phyloP scores from a whole-genome alignment of 1,284 basidiomycete species.

The Neolentinus lepideus region DNA sequence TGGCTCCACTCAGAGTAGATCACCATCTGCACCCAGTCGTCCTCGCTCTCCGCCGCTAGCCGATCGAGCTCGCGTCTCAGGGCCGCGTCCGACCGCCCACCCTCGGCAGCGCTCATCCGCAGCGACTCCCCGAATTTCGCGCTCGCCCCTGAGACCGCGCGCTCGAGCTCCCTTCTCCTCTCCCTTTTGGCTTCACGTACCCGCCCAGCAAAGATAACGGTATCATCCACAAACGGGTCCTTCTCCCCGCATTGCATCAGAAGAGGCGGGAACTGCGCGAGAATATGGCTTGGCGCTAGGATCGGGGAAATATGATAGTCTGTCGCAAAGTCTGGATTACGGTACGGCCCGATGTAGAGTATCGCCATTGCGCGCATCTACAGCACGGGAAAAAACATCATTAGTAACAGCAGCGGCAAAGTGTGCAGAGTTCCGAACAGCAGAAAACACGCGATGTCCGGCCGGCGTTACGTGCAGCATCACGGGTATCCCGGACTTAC shows the following conservation, averaged over 20 bases:
- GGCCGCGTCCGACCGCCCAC: conserved; percentile 23
- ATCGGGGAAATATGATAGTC: conserved; percentile 96
- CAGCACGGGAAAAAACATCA: background rate
- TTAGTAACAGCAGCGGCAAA: background rate
- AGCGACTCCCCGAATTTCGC: conserved; percentile 48
- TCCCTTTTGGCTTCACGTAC: conserved; percentile 88
- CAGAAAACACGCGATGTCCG: background rate
- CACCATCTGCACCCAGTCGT: conserved; percentile 94
- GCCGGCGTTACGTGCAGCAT: background rate
- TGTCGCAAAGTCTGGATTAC: conserved; percentile 87
- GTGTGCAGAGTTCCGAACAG: background rate
- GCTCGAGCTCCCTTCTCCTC: conserved; percentile 63
- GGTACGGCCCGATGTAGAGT: conserved; percentile 89
- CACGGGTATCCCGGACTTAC: conserved; percentile 36
- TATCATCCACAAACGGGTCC: conserved; percentile 95
- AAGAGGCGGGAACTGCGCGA: conserved; percentile 91
- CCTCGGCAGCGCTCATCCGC: conserved; percentile 32
- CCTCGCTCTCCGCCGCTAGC: conserved; percentile 67
- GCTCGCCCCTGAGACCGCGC: conserved; percentile 47
- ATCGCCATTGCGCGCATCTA: conserved; percentile 99
- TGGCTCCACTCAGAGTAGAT: conserved; percentile 90
- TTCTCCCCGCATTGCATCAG: conserved; percentile 93
- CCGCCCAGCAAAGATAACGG: conserved; percentile 90
- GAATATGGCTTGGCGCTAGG: conserved; percentile 74
- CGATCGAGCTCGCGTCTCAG: conserved; percentile 46